Evolutionary conservation across 345 rosid species (phyloP).

Genomic region (Fremontodendron californicum): DNA sequence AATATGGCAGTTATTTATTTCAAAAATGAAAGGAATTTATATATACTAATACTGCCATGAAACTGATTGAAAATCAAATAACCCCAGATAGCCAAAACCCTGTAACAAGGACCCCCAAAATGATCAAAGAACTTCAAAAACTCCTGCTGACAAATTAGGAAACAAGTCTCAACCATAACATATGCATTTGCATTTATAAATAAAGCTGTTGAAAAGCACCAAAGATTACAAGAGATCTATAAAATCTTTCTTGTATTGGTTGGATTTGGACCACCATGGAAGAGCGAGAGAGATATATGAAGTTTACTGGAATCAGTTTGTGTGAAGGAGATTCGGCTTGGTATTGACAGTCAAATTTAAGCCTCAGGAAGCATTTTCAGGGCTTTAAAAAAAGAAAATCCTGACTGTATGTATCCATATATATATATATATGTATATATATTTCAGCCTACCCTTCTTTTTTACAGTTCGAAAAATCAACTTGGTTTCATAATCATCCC

Average conservation of each 20-base stretch:
- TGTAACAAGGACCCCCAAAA: not conserved
- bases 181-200: not conserved
- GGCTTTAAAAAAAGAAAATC: no score
- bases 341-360: no score
- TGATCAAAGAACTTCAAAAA: not conserved
- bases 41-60: not conserved
- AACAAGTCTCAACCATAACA: not conserved
- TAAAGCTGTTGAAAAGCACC: not conserved
- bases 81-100: not conserved
- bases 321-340: slow-evolving; percentile 13
- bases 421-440: no score
- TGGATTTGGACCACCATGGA: not conserved
- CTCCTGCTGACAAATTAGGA: not conserved
- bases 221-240: not conserved
- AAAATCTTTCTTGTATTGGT: not conserved
- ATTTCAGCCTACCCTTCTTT: no score
- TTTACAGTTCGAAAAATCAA: no score
- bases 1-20: not conserved
- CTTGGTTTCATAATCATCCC: no score
- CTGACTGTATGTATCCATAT: no score
- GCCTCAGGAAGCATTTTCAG: no score
- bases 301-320: not conserved
- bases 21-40: not conserved
- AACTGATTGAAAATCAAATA: not conserved
- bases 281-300: not conserved